Conservation (phyloP, 306 rosid species). For the Fragaria ananassa region DNA sequence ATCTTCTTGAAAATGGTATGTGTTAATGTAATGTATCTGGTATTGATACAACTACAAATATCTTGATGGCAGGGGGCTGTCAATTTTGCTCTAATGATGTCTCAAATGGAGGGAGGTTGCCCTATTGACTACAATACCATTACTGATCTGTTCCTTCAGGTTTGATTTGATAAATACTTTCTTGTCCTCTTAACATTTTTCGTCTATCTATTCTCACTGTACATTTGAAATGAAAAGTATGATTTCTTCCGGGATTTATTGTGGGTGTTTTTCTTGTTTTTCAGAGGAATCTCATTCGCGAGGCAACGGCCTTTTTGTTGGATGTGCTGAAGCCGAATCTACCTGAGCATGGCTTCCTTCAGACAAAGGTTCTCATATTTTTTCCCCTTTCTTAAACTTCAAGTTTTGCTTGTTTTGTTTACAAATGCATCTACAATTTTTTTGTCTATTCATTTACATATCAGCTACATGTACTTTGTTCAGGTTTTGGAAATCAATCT, state of each 20-base stretch:
- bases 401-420: not conserved
- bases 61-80: constrained; percentile 78
- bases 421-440: not conserved
- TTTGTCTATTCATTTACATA: constrained; percentile 19
- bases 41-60: constrained; percentile 6
- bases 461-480: constrained; percentile 18
- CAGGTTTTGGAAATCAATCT: constrained; percentile 96
- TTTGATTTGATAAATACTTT: constrained; percentile 19
- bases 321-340: constrained; percentile 95
- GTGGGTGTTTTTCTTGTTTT: constrained; percentile 15
- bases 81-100: constrained; percentile 97
- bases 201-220: not conserved
- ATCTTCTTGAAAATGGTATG: not conserved
- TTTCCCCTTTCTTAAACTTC: not conserved
- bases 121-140: constrained; percentile 96
- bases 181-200: not conserved
- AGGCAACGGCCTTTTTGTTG: constrained; percentile 95
- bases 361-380: constrained; percentile 61
- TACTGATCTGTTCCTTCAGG: constrained; percentile 98
- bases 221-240: not conserved
- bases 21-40: constrained; percentile 1
- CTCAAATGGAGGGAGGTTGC: constrained; percentile 99
- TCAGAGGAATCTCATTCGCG: constrained; percentile 94
- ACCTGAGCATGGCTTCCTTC: constrained; percentile 90
- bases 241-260: not conserved